Percentiles rank a stretch among this genome's conserved stretches.
phyloP scores from a whole-genome alignment of 1,284 basidiomycete species.

The Rhodotorula sp. region DNA sequence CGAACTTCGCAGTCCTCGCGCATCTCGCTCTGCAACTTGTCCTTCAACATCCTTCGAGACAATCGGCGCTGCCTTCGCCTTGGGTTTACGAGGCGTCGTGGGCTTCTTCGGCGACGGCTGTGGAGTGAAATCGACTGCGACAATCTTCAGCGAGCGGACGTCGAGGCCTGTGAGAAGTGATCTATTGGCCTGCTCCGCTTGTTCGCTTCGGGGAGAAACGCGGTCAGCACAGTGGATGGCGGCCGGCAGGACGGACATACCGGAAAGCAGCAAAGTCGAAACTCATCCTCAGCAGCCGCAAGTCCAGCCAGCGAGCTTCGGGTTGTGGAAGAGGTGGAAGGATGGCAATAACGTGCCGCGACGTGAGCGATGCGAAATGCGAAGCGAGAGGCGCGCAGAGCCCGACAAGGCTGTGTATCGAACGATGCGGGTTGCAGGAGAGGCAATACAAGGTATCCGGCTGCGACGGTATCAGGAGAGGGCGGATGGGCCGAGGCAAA shows the following conservation, averaged over 20 bases:
- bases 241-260: not conserved
- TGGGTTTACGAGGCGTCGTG: not conserved
- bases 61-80: not conserved
- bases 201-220: not conserved
- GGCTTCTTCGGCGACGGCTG: not conserved
- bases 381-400: not conserved
- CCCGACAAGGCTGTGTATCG: not conserved
- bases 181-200: not conserved
- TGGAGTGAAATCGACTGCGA: not conserved
- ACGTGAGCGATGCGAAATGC: not conserved
- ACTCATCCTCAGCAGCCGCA: not conserved
- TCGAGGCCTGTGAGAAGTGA: slow-evolving; percentile 1
- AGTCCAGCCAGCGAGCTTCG: no score
- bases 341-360: not conserved
- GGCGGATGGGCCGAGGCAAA: slow-evolving; percentile 4
- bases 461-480: not conserved
- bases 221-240: not conserved
- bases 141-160: not conserved
- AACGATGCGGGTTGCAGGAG: no score
- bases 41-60: not conserved
- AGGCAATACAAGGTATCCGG: not conserved
- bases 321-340: not conserved
- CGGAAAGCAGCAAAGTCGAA: slow-evolving; percentile 24
- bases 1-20: slow-evolving; percentile 10
- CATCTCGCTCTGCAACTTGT: slow-evolving; percentile 1